Conservation (phyloP, 148 eudicot genomes). For the Rhododendron molle region DNA sequence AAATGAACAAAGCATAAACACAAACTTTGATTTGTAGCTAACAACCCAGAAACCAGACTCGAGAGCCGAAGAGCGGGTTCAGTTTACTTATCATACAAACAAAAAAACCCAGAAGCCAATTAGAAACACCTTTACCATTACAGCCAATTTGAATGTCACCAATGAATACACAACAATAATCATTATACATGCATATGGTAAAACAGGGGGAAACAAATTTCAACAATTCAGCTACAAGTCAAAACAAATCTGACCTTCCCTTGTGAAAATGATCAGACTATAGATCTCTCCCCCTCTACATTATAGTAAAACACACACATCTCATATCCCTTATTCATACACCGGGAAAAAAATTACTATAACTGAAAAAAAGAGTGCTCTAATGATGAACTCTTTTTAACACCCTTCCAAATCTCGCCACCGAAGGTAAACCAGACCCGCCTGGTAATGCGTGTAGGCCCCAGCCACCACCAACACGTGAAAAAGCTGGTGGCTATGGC, state of each 20-base stretch:
- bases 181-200: background rate
- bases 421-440: constrained; percentile 76
- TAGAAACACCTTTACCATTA: background rate
- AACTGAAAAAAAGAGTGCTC: background rate
- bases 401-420: constrained; percentile 95
- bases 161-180: background rate
- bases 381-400: constrained; percentile 7
- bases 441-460: constrained; percentile 84
- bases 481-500: constrained; percentile 91
- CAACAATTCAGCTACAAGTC: background rate
- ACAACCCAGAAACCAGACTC: background rate
- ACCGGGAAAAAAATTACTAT: background rate
- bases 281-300: background rate
- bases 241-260: background rate
- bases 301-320: background rate
- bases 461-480: constrained; percentile 88
- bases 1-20: background rate
- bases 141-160: background rate
- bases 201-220: background rate
- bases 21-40: background rate
- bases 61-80: background rate
- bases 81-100: background rate
- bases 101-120: background rate
- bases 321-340: background rate
- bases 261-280: background rate